phyloP scores from a whole-genome alignment of 257 asterid species.

The Asclepias syriaca region DNA sequence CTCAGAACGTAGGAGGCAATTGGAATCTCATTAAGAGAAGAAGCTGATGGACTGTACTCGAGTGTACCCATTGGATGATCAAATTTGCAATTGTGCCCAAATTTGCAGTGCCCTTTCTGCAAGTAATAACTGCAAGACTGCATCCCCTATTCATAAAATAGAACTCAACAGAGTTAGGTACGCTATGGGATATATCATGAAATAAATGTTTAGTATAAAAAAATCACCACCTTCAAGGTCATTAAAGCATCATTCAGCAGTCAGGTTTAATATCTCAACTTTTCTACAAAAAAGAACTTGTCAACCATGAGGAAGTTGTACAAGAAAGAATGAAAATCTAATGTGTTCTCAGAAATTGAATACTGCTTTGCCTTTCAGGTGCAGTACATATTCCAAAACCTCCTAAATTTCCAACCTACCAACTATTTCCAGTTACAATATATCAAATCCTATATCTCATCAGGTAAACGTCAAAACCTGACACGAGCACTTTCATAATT shows the following conservation, averaged over 20 bases:
- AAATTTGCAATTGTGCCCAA: constrained; percentile 69
- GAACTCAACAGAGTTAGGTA: background rate
- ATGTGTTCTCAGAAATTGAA: background rate
- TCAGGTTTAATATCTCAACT: background rate
- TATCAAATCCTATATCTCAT: background rate
- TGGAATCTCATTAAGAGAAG: constrained; percentile 58
- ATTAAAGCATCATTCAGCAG: background rate
- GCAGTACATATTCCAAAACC: background rate
- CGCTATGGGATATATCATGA: background rate
- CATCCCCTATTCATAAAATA: constrained; percentile 48
- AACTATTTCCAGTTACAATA: background rate
- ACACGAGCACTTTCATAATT: background rate
- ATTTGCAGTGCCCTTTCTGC: constrained; percentile 79
- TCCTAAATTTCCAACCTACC: background rate
- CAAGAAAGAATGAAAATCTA: background rate
- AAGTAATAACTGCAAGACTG: constrained; percentile 80
- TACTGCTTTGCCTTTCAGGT: background rate
- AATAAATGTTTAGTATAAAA: background rate
- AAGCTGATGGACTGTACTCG: constrained; percentile 36
- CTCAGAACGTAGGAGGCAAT: constrained; percentile 32
- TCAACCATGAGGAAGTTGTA: background rate
- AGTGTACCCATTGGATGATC: constrained; percentile 66
- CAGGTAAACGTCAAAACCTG: background rate
- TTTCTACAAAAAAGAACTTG: too few relatives aligned
- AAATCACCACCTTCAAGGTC: background rate